Evolutionary conservation across 75 land plant genomes (phyloP).

Genomic region (Cunninghamia lanceolata): DNA sequence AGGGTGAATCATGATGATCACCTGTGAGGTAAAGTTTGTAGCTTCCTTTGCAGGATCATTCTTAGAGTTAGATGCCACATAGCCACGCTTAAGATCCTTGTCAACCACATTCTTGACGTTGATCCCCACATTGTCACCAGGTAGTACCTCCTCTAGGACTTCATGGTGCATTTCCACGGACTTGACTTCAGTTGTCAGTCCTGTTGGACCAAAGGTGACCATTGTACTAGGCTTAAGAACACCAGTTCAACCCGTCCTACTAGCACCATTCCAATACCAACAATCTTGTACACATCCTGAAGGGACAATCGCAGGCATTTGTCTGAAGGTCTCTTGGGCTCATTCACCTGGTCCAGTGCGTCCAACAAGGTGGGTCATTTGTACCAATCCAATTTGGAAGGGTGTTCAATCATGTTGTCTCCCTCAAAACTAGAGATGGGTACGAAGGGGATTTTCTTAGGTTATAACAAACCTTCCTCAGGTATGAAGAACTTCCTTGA

Average conservation of each 20-base stretch:
- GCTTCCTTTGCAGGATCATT: too few relatives aligned
- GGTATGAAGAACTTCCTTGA: conserved; percentile 56
- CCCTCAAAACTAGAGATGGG: too few relatives aligned
- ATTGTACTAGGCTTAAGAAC: conserved; percentile 47
- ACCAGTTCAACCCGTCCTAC: conserved; percentile 49
- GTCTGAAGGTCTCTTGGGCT: conserved; percentile 47
- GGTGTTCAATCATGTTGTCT: conserved; percentile 56
- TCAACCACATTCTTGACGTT: conserved; percentile 67
- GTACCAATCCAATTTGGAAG: conserved; percentile 48
- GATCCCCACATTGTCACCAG: conserved; percentile 56
- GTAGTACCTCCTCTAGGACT: conserved; percentile 45
- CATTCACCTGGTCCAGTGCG: too few relatives aligned
- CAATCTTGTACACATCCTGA: conserved; percentile 53
- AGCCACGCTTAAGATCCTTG: conserved; percentile 65
- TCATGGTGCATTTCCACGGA: conserved; percentile 60
- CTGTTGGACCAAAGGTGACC: conserved; percentile 43
- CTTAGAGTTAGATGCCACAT: too few relatives aligned
- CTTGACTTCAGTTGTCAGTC: conserved; percentile 52
- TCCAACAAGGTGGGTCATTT: conserved; percentile 50
- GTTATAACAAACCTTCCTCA: conserved; percentile 55
- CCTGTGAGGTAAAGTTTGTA: too few relatives aligned
- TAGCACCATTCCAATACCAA: conserved; percentile 49
- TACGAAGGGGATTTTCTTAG: conserved; percentile 46
- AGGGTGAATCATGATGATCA: too few relatives aligned
- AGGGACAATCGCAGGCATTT: conserved; percentile 45